These are phyloP conservation scores for Claviceps sp. DNA, from an alignment of 2,329 filamentous ascomycete genomes.

Conservation along the genomic window DNA sequence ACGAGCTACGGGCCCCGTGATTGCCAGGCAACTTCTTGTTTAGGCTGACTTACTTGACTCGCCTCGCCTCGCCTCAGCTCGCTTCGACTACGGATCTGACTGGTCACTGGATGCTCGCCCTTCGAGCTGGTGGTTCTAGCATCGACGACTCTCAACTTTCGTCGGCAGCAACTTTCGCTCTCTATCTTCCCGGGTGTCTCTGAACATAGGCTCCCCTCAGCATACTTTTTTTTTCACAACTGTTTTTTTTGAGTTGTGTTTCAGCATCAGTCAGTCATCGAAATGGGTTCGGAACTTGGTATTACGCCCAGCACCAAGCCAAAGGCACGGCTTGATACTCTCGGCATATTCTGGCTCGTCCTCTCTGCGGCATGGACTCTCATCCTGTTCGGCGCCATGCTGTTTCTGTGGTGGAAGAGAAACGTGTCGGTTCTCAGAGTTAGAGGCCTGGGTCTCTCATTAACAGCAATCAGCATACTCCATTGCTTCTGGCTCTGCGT, in stretches of 20 bases:
- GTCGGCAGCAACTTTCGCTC: background rate
- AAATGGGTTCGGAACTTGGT: conserved; percentile 20
- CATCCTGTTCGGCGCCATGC: conserved; percentile 25
- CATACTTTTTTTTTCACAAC: background rate
- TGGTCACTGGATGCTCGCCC: background rate
- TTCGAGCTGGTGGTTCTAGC: background rate
- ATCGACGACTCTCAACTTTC: background rate
- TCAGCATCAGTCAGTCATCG: background rate
- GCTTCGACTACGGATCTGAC: background rate
- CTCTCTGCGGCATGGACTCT: conserved; percentile 25
- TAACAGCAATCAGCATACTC: conserved; percentile 25
- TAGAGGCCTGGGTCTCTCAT: conserved; percentile 26
- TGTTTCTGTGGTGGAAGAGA: conserved; percentile 26
- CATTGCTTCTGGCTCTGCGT: conserved; percentile 31
- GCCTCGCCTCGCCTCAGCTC: background rate
- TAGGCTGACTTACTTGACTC: background rate
- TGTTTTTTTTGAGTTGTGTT: background rate
- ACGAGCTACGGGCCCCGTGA: background rate
- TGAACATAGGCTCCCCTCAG: too few relatives aligned
- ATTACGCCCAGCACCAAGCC: conserved; percentile 18
- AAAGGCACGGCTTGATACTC: conserved; percentile 19
- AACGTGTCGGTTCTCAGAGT: conserved; percentile 27
- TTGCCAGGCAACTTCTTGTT: background rate
- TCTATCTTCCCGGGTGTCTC: background rate
- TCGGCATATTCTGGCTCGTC: conserved; percentile 28